Base-by-base conservation (phyloP, 768 basidiomycete species). In the Boletus vermiculosoides region DNA sequence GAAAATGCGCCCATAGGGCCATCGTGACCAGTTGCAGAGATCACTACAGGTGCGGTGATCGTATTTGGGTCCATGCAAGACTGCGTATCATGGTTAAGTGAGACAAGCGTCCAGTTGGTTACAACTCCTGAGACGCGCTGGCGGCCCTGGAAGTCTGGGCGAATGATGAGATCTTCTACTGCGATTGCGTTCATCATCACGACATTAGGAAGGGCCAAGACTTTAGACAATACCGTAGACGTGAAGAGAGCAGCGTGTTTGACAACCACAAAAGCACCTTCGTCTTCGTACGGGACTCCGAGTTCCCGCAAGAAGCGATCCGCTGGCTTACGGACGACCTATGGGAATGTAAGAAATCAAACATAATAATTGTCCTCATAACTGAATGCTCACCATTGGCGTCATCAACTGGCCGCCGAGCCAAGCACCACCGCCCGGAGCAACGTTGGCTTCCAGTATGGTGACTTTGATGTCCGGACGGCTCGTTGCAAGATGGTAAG, bases 221-320 rank as follows among this genome's bases (percentile, higher is more conserved):
- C 86, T 46, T 82, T 81, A 55, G 86, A 85, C 37, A 92, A 76
- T 45, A 90, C 71, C 1, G 88, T 90, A 15, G 87, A 84, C 2
- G 89, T 92, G 78, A 91, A 91, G 58, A 91, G 76, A 0, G 88
- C 89, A 1, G 89, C 88, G 62, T 91, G 89, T 68, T 89, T 88
- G 62, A 92, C 88, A 59, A 92, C 84, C 58, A 90, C 87, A 66
- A 85, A 90, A 30, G 78, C 59, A 53, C 88, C 88, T 69, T 90
- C 88, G 67, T 90, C 90, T 61, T 91, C 88, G 70, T 84, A 90
- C 1, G 84, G 81, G 22, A 92, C 82, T 25, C 83, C 87, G 49
- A 90, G 69, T 69, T 87, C 84, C 15, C 76, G 74, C 45, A 91
- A 78, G 79, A 92, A 89, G 47, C 75, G 72, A 67, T 91, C 83